Evolutionary conservation across 805 yeast genomes (phyloP).

Genomic region (Kregervanrija fluxuum): DNA sequence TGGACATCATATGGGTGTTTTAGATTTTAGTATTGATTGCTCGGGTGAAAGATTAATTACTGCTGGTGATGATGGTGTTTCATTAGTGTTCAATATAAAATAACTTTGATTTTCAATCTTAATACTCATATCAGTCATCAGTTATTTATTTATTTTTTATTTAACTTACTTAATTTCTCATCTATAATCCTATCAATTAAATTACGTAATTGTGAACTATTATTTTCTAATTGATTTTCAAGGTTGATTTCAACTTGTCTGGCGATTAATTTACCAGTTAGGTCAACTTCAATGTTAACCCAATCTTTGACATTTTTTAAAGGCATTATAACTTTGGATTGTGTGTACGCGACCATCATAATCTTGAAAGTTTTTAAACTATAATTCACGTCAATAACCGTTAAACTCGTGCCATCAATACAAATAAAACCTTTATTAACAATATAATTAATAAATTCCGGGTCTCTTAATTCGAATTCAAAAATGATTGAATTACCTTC

Average conservation of each 20-base stretch:
- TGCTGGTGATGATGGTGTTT: conserved; percentile 97
- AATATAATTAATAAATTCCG: conserved; percentile 56
- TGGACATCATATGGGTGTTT: conserved; percentile 92
- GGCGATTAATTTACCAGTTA: conserved; percentile 86
- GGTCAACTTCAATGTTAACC: conserved; percentile 91
- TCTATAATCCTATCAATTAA: conserved; percentile 44
- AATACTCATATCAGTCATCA: not conserved
- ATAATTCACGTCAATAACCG: conserved; percentile 75
- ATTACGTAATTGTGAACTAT: conserved; percentile 41
- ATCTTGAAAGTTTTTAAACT: conserved; percentile 55
- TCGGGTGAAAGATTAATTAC: conserved; percentile 68
- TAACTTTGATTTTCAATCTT: not conserved
- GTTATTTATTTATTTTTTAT: not conserved
- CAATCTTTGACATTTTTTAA: conserved; percentile 49
- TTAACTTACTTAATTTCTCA: conserved; percentile 26
- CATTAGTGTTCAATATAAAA: conserved; percentile 50
- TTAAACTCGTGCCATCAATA: conserved; percentile 88
- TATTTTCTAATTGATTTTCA: conserved; percentile 43
- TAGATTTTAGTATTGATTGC: conserved; percentile 70
- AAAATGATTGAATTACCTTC: conserved; percentile 76
- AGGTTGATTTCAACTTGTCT: conserved; percentile 65
- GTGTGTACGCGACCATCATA: conserved; percentile 90
- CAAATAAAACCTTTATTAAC: conserved; percentile 95
- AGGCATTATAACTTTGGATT: conserved; percentile 70
- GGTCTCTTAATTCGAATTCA: conserved; percentile 66